Evolutionary conservation across 2,329 filamentous ascomycete species (phyloP).

Genomic region (Alternaria burnsii): DNA sequence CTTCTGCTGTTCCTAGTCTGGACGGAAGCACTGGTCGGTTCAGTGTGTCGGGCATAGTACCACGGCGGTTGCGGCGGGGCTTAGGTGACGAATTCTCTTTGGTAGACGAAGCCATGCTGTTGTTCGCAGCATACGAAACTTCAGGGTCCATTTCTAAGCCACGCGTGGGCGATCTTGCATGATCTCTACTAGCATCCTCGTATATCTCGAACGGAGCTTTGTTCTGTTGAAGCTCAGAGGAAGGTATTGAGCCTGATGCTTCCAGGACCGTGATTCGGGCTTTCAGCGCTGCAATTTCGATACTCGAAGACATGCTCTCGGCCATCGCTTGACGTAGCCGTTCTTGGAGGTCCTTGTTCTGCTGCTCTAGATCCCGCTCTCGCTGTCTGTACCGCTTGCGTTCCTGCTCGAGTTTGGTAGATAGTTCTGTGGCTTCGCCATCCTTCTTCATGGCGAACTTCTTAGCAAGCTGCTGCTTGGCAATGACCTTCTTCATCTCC

Average conservation of each 20-base stretch:
- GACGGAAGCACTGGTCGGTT: slow-evolving; percentile 19
- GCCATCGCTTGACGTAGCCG: slow-evolving; percentile 44
- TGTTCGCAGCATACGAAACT: slow-evolving; percentile 23
- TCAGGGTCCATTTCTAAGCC: slow-evolving; percentile 22
- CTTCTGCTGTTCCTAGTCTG: slow-evolving; percentile 28
- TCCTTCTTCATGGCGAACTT: slow-evolving; percentile 82
- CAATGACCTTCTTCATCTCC: slow-evolving; percentile 79
- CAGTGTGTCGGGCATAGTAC: slow-evolving; percentile 32
- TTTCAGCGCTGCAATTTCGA: slow-evolving; percentile 48
- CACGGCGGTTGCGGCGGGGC: slow-evolving; percentile 31
- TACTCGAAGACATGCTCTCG: slow-evolving; percentile 42
- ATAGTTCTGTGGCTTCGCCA: slow-evolving; percentile 71
- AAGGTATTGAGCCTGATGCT: slow-evolving; percentile 26
- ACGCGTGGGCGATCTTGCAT: slow-evolving; percentile 13
- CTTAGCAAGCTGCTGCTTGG: slow-evolving; percentile 81
- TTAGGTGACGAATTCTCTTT: slow-evolving; percentile 47
- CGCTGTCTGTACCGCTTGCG: slow-evolving; percentile 70
- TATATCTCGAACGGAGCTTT: slow-evolving; percentile 42
- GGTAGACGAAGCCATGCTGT: slow-evolving; percentile 29
- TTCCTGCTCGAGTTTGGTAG: slow-evolving; percentile 72
- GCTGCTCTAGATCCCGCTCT: slow-evolving; percentile 70
- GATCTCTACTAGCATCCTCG: slow-evolving; percentile 41
- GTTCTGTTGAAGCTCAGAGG: slow-evolving; percentile 24
- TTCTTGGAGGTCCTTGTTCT: slow-evolving; percentile 60
- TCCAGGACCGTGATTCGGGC: slow-evolving; percentile 42